phyloP scores from a whole-genome alignment of 106 monocot species.

The Alisma plantagoaquatica region DNA sequence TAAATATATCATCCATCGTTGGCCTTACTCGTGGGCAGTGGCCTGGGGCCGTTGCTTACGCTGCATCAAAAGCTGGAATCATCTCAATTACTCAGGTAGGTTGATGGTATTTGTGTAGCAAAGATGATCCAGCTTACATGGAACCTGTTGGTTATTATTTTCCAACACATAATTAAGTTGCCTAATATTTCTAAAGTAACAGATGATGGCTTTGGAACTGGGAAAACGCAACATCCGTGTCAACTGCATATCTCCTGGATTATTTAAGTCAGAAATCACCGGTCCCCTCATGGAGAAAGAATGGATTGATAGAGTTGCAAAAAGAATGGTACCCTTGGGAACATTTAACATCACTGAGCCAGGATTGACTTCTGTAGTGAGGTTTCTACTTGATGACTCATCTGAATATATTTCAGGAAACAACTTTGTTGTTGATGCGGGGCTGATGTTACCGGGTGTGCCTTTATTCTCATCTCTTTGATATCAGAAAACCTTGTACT shows the following conservation, averaged over 20 bases:
- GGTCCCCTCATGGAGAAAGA: slow-evolving; percentile 43
- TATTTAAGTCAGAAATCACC: slow-evolving; percentile 81
- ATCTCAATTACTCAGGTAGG: slow-evolving; percentile 8
- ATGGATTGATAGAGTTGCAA: slow-evolving; percentile 47
- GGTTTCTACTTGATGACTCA: slow-evolving; percentile 51
- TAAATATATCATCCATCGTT: slow-evolving; percentile 9
- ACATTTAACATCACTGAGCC: slow-evolving; percentile 41
- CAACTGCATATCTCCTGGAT: slow-evolving; percentile 59
- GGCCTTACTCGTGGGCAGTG: not conserved
- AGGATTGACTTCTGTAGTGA: slow-evolving; percentile 50
- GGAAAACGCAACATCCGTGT: slow-evolving; percentile 46
- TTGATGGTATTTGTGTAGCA: not conserved
- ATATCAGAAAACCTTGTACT: too few relatives aligned
- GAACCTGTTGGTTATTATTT: too few relatives aligned
- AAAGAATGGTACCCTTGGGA: slow-evolving; percentile 41
- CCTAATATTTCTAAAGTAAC: not conserved
- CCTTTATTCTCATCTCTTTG: slow-evolving; percentile 74
- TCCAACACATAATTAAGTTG: too few relatives aligned
- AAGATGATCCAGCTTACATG: not conserved
- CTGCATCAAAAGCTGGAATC: slow-evolving; percentile 11
- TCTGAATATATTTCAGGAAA: slow-evolving; percentile 66
- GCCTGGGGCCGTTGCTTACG: slow-evolving; percentile 3
- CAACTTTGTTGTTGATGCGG: slow-evolving; percentile 54
- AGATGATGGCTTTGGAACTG: slow-evolving; percentile 70
- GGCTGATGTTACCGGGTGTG: slow-evolving; percentile 48